Conservation (phyloP, 2,329 filamentous ascomycete species). For the Hypoxylon rubiginosum region DNA sequence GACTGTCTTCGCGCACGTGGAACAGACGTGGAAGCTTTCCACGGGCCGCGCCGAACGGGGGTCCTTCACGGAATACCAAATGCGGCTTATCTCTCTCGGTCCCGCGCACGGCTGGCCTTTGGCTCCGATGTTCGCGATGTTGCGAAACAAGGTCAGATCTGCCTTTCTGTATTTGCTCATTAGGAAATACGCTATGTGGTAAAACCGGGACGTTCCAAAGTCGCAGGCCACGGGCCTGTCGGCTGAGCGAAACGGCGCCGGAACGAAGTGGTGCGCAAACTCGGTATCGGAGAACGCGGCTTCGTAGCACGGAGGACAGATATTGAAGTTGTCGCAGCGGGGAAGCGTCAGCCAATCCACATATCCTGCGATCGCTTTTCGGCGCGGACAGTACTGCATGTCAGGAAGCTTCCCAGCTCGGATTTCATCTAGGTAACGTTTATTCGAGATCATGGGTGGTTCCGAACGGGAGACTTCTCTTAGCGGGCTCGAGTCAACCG, state of each 20-base stretch:
- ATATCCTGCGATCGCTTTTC: conserved; percentile 70
- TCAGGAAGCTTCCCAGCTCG: conserved; percentile 58
- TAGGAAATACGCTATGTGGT: conserved; percentile 85
- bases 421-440: conserved; percentile 68
- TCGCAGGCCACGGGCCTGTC: conserved; percentile 77
- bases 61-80: conserved; percentile 83
- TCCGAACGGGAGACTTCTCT: conserved; percentile 13
- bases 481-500: conserved; percentile 60
- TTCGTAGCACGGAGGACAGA: conserved; percentile 85
- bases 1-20: conserved; percentile 78
- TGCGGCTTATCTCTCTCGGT: conserved; percentile 66
- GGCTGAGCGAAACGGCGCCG: conserved; percentile 68
- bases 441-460: conserved; percentile 61
- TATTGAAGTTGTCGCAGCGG: conserved; percentile 77
- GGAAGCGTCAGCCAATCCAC: conserved; percentile 86
- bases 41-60: conserved; percentile 74
- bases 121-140: conserved; percentile 73
- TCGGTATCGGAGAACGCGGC: conserved; percentile 76
- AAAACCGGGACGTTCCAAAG: conserved; percentile 83
- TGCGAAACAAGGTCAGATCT: conserved; percentile 77
- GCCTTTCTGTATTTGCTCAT: conserved; percentile 77
- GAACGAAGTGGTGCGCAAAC: conserved; percentile 76
- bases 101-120: conserved; percentile 71
- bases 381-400: conserved; percentile 78
- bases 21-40: conserved; percentile 80